Conservation (phyloP, 2,329 filamentous ascomycete species). For the Acarospora socialis region DNA sequence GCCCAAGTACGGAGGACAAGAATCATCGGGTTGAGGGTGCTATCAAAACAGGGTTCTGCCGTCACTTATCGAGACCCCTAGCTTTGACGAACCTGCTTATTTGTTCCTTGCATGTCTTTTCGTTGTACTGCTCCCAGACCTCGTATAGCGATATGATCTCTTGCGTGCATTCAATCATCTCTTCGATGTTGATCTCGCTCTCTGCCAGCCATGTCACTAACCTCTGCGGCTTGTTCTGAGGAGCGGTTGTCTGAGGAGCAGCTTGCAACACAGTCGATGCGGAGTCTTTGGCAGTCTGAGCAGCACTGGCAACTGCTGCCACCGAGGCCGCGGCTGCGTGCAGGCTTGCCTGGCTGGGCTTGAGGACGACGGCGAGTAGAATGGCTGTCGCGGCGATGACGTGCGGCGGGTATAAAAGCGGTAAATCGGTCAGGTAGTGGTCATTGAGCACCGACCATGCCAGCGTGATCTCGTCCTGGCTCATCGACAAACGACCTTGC, state of each 20-base stretch:
- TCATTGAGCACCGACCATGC: conserved; percentile 82
- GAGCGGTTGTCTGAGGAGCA: conserved; percentile 17
- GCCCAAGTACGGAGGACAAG: too few relatives aligned
- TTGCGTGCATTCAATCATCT: conserved; percentile 77
- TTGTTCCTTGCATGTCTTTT: conserved; percentile 50
- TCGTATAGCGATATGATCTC: conserved; percentile 86
- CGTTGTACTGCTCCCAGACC: conserved; percentile 51
- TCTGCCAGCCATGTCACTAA: conserved; percentile 74
- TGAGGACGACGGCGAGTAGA: conserved; percentile 68
- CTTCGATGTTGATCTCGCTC: conserved; percentile 69
- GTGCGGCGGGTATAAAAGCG: conserved; percentile 72
- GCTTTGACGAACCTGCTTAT: conserved; percentile 48
- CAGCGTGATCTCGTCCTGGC: conserved; percentile 62
- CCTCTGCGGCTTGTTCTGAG: conserved; percentile 46
- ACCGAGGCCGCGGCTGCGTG: conserved; percentile 22
- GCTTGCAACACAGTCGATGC: conserved; percentile 14
- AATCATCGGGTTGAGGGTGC: too few relatives aligned
- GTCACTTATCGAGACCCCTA: conserved; percentile 42
- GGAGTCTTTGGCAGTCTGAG: conserved; percentile 2
- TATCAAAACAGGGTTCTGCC: too few relatives aligned
- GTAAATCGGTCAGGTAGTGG: conserved; percentile 83
- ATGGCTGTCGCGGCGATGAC: conserved; percentile 77
- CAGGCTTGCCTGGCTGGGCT: conserved; percentile 44
- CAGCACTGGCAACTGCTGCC: conserved; percentile 13
- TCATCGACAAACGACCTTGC: conserved; percentile 53